Evolutionary conservation across 805 yeast species (phyloP).

Genomic region (Pichia scutulata): DNA sequence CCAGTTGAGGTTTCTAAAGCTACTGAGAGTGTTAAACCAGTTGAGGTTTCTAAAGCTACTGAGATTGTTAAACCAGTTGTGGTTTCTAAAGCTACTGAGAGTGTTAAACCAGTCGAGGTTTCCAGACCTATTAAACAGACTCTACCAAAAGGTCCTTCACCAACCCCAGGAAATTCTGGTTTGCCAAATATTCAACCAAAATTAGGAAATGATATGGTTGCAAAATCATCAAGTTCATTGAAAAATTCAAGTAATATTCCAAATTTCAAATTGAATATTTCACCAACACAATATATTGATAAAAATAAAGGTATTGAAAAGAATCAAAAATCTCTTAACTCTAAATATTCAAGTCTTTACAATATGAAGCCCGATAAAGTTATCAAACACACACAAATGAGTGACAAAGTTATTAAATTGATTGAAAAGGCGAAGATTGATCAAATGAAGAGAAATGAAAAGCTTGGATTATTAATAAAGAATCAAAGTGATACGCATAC

Average conservation of each 20-base stretch:
- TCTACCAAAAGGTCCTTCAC: too few species aligned
- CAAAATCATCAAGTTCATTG: background rate
- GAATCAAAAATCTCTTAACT: background rate
- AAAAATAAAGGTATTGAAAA: background rate
- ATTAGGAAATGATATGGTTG: background rate
- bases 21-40: too few species aligned
- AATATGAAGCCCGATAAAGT: background rate
- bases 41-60: too few species aligned
- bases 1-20: too few species aligned
- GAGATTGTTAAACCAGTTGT: background rate
- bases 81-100: too few species aligned
- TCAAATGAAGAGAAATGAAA: background rate
- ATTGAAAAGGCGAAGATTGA: constrained; percentile 6
- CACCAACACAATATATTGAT: background rate
- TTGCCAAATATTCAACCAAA: too few species aligned
- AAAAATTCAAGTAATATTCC: too few species aligned
- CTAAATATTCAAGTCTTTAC: background rate
- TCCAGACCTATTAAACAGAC: too few species aligned
- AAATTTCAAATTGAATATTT: background rate
- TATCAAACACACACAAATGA: background rate
- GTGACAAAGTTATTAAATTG: constrained; percentile 2
- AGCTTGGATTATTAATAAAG: background rate
- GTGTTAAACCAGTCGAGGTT: too few species aligned
- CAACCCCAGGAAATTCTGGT: too few species aligned
- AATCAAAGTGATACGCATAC: background rate